phyloP scores from a whole-genome alignment of 169 alveolate genomes.

The Babesia bigemina region DNA sequence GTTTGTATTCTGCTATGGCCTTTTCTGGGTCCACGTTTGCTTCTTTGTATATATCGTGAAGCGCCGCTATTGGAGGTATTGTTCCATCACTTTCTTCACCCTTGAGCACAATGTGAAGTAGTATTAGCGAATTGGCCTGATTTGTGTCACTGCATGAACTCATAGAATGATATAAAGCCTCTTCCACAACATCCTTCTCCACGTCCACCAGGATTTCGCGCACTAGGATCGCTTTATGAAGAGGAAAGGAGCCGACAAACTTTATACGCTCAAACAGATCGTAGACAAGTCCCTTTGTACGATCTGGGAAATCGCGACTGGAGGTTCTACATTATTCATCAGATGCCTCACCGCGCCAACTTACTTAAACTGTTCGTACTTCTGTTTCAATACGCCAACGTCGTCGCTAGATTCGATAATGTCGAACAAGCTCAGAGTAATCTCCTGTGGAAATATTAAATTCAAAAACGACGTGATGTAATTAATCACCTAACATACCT shows the following conservation, averaged over 20 bases:
- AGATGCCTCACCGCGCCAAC: background rate
- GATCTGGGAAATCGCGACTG: background rate
- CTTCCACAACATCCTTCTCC: conserved; percentile 11
- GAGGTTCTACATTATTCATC: background rate
- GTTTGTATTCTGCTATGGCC: conserved; percentile 3
- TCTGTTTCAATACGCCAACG: background rate
- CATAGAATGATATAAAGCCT: conserved; percentile 21
- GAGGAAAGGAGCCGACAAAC: conserved; percentile 2
- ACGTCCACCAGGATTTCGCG: conserved; percentile 5
- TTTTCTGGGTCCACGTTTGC: conserved; percentile 4
- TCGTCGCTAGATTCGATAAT: background rate
- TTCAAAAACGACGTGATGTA: background rate
- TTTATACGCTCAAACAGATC: conserved; percentile 13
- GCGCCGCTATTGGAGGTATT: conserved; percentile 36
- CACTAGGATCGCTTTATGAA: conserved; percentile 3
- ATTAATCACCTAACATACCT: conserved; percentile 8
- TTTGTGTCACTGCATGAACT: background rate
- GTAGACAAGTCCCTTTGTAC: background rate
- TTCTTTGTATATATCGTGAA: conserved; percentile 30
- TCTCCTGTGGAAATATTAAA: background rate
- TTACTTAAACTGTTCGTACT: conserved; percentile 23
- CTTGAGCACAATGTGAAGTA: conserved; percentile 2
- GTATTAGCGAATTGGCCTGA: conserved; percentile 16
- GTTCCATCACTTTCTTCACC: background rate
- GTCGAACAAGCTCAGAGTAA: background rate